A percentile compares a stretch with the other conserved stretches of the same genome.
Evolutionary conservation across 495 filamentous ascomycete genomes (phyloP).

Genomic region (Bombardia bombarda): DNA sequence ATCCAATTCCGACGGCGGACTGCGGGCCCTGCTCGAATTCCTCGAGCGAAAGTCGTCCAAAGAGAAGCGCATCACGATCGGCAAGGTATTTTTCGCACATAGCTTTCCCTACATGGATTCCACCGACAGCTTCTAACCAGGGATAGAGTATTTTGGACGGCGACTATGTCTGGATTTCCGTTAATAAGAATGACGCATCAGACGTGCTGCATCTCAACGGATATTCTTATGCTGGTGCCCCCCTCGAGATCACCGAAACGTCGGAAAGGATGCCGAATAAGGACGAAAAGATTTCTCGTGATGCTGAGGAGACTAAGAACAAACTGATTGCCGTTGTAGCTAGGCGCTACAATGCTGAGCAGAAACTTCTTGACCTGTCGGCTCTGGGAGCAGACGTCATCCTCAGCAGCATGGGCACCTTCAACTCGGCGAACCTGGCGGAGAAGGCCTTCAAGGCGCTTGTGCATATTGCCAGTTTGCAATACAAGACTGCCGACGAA

Average conservation of each 20-base stretch:
- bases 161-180: conserved; percentile 58
- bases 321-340: conserved; percentile 50
- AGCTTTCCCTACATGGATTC: conserved; percentile 14
- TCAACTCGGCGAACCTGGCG: conserved; percentile 58
- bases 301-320: conserved; percentile 35
- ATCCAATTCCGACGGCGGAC: conserved; percentile 59
- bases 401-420: conserved; percentile 64
- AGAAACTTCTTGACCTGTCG: conserved; percentile 75
- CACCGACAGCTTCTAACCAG: conserved; percentile 51
- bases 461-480: conserved; percentile 68
- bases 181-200: conserved; percentile 53
- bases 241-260: conserved; percentile 43
- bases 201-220: conserved; percentile 55
- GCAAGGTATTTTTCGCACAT: conserved; percentile 66
- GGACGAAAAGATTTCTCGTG: conserved; percentile 26
- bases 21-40: conserved; percentile 63
- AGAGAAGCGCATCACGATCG: conserved; percentile 57
- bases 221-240: conserved; percentile 55
- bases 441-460: conserved; percentile 86
- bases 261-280: conserved; percentile 20
- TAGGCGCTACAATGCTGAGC: conserved; percentile 58
- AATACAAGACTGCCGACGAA: conserved; percentile 55
- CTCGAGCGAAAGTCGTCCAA: conserved; percentile 70
- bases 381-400: conserved; percentile 60
- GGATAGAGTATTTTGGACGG: conserved; percentile 63